A percentile compares a stretch with the other conserved stretches of the same genome.
These are phyloP conservation scores for Gyrodon lividus DNA, from an alignment of 768 basidiomycete species.

Conservation along the genomic window DNA sequence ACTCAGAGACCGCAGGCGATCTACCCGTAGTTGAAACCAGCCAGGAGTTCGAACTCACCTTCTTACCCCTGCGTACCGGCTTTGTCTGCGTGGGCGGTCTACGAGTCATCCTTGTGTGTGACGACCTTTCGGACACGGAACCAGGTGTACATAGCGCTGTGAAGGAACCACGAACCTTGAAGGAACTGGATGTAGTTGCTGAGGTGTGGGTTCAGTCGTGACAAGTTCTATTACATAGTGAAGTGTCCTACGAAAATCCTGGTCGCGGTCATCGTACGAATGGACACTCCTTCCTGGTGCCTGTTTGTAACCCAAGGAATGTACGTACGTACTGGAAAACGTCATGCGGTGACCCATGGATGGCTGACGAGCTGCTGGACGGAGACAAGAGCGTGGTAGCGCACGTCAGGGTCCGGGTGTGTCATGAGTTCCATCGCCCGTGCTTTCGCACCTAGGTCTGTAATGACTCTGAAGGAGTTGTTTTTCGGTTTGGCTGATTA, in stretches of 20 bases:
- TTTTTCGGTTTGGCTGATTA: neutral
- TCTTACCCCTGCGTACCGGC: conserved; percentile 56
- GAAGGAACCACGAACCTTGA: conserved; percentile 49
- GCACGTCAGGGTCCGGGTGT: conserved; percentile 82
- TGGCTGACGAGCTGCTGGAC: conserved; percentile 93
- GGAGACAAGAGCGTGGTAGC: conserved; percentile 87
- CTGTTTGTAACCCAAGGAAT: conserved; percentile 1
- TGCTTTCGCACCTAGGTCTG: conserved; percentile 83
- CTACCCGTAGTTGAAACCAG: conserved; percentile 37
- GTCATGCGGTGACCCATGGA: conserved; percentile 61
- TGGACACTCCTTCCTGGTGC: neutral
- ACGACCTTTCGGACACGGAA: conserved; percentile 42
- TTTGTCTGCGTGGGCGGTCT: conserved; percentile 68
- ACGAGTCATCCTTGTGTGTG: conserved; percentile 63
- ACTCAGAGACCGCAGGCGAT: conserved; percentile 7
- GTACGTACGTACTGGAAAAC: neutral
- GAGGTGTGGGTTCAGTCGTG: conserved; percentile 64
- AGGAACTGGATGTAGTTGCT: conserved; percentile 69
- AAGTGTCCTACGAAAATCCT: conserved; percentile 10
- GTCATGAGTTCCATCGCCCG: conserved; percentile 92
- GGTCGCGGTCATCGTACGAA: neutral
- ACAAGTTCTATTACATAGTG: conserved; percentile 10
- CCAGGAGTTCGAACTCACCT: conserved; percentile 65
- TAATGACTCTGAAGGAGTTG: conserved; percentile 55
- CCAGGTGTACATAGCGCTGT: conserved; percentile 20